Evolutionary conservation across 139 green algal genomes (phyloP).

Genomic region (Micractinium conductrix): DNA sequence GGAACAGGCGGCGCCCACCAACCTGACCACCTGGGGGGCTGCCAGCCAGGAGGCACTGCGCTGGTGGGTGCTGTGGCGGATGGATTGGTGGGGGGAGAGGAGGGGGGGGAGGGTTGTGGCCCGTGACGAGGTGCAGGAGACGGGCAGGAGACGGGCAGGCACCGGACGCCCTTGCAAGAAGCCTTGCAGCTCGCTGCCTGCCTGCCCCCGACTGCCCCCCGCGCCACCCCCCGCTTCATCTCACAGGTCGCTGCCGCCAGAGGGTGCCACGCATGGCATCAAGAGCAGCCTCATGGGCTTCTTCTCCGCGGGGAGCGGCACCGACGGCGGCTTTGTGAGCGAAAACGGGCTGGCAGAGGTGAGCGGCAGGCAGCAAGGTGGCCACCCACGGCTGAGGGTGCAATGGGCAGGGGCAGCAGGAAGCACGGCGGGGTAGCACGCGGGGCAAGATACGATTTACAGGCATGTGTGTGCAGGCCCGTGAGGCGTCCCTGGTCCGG

Average conservation of each 20-base stretch:
- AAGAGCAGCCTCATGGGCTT: constrained; percentile 31
- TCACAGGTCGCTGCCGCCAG: constrained; percentile 3
- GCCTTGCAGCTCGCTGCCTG: neutral
- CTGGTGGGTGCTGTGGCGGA: neutral
- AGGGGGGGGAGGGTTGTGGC: neutral
- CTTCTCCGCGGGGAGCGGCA: constrained; percentile 39
- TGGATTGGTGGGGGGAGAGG: neutral
- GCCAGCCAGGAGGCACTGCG: constrained; percentile 21
- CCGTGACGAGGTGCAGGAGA: neutral
- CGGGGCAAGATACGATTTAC: too few species aligned
- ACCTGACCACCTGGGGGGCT: constrained; percentile 14
- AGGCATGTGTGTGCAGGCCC: too few species aligned
- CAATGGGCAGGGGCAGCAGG: too few species aligned
- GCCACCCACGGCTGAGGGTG: too few species aligned
- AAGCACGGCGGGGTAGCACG: too few species aligned
- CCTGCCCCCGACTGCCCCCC: neutral
- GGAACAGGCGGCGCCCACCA: constrained; percentile 19
- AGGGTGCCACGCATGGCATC: constrained; percentile 25
- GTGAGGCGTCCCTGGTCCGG: too few species aligned
- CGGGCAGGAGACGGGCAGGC: neutral
- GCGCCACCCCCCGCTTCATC: neutral
- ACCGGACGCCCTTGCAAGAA: neutral
- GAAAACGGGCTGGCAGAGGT: constrained; percentile 33
- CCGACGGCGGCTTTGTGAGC: neutral
- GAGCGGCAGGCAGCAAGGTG: too few species aligned